Evolutionary conservation across 169 alveolate species (phyloP), one percentile per base, ranked within the genome.

Genomic region (Babesia ovata): DNA sequence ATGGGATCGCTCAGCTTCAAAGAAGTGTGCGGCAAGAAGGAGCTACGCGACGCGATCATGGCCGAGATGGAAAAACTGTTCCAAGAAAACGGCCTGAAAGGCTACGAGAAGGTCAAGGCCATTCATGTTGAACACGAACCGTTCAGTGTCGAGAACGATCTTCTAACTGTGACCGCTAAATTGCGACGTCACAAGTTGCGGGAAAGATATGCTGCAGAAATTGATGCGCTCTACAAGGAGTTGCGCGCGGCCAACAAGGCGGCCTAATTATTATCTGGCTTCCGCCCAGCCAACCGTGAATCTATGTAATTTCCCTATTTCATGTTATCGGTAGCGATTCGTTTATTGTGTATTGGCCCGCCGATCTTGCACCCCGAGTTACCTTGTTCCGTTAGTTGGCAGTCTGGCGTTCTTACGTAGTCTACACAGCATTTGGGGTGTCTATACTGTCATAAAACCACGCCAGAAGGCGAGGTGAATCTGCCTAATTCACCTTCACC

Each of bases 121-220:
- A 86, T 90, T 22, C 70, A 86, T 70, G 58, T 92, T 21, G 85
- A 85, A 10, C 76, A 75, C 48, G 88, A 78, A 39, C 91, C 88
- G 26, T 92, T 89, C 71, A 71, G 90, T 19, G 83, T 87, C 45
- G 95, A 92, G 60, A 90, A 92, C 67, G 91, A 84, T 29, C 49
- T 92, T 69, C 54, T 92, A 26, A 92, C 95, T 13, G 93, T 91
- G 7, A 92, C 95, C 0, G 85, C 89, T 4, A 92, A 92, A 53
- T 86, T 92, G 63, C 86, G 86, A 45, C 79, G 95, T 33, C 86
- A 82, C 75, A 70, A 69, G 56, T 83, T 85, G 26, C 82, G 85
- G 26, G 66, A 63, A 29, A 79, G 79, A 42, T 91, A 74, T 73
- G 72, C 78, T 39, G 75, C 39, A 21, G 91, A 77, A 33, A 86